These are phyloP conservation scores for Hygrophoropsis aurantiaca DNA, from an alignment of 768 basidiomycete species.

Conservation along the genomic window DNA sequence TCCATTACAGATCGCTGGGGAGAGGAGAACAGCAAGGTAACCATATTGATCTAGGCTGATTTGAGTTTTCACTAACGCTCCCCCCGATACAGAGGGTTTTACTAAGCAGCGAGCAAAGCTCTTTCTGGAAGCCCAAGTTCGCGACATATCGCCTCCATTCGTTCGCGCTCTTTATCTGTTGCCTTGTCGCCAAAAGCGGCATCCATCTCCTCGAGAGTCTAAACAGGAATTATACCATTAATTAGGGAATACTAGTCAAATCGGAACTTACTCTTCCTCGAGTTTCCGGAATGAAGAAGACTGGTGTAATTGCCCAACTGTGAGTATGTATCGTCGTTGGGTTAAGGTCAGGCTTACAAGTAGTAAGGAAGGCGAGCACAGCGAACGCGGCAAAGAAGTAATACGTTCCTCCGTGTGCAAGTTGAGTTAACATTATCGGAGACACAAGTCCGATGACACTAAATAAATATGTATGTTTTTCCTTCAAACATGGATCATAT, in stretches of 20 bases:
- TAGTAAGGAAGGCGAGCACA: conserved; percentile 26
- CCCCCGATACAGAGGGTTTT: no score
- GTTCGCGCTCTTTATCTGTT: conserved; percentile 24
- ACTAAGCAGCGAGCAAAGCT: conserved; percentile 14
- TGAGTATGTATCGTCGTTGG: no score
- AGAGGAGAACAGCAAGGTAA: no score
- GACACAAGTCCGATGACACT: conserved; percentile 29
- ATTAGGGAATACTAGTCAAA: neutral
- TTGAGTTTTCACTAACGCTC: no score
- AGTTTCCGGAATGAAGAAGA: conserved; percentile 28
- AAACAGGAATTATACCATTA: neutral
- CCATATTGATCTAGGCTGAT: no score
- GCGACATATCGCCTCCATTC: conserved; percentile 24
- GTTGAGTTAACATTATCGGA: conserved; percentile 22
- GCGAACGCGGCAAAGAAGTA: conserved; percentile 27
- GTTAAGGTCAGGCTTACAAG: conserved; percentile 17
- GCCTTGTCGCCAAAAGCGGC: conserved; percentile 29
- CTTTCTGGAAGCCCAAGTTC: conserved; percentile 26
- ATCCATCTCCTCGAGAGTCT: conserved; percentile 36
- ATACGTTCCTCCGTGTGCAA: conserved; percentile 24
- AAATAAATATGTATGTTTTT: neutral
- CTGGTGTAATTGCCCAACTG: no score
- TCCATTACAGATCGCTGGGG: no score
- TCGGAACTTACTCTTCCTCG: conserved; percentile 28
- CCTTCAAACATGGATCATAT: neutral